phyloP scores from a whole-genome alignment of 2,329 filamentous ascomycete genomes.

The Diaporthe australafricana region DNA sequence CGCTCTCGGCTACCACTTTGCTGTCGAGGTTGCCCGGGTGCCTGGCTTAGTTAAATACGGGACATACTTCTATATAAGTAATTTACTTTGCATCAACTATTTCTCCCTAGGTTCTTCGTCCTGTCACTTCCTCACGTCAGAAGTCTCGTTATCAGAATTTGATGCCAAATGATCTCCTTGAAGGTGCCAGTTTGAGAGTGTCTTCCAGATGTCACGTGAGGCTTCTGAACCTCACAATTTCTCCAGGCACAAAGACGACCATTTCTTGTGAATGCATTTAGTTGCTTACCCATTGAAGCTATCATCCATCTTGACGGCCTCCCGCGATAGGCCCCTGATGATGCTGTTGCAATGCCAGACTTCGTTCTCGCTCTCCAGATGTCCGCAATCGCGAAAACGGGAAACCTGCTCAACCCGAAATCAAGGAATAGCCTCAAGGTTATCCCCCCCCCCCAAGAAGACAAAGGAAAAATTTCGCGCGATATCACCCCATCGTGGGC shows the following conservation, averaged over 20 bases:
- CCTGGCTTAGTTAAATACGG: too few relatives aligned
- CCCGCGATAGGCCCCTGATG: neutral
- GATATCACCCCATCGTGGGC: conserved; percentile 13
- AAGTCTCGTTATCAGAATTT: neutral
- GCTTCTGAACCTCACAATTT: neutral
- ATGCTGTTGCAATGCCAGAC: neutral
- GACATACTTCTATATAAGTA: too few relatives aligned
- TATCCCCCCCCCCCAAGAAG: neutral
- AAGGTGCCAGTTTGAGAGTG: too few relatives aligned
- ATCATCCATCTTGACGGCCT: neutral
- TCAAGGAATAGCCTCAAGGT: conserved; percentile 3
- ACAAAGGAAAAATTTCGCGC: neutral
- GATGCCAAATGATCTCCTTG: neutral
- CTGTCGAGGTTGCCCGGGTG: too few relatives aligned
- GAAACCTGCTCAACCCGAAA: neutral
- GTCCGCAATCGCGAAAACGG: neutral
- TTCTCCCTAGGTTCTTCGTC: neutral
- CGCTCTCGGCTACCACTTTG: too few relatives aligned
- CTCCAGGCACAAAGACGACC: neutral
- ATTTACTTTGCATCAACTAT: too few relatives aligned
- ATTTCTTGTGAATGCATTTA: neutral
- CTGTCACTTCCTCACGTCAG: neutral
- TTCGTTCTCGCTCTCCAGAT: conserved; percentile 24
- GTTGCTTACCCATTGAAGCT: neutral
- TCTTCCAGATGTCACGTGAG: neutral